A percentile compares a stretch with the other conserved stretches of the same genome.
Conservation (phyloP, 2,329 filamentous ascomycete genomes). For the Trichoderma sp. region DNA sequence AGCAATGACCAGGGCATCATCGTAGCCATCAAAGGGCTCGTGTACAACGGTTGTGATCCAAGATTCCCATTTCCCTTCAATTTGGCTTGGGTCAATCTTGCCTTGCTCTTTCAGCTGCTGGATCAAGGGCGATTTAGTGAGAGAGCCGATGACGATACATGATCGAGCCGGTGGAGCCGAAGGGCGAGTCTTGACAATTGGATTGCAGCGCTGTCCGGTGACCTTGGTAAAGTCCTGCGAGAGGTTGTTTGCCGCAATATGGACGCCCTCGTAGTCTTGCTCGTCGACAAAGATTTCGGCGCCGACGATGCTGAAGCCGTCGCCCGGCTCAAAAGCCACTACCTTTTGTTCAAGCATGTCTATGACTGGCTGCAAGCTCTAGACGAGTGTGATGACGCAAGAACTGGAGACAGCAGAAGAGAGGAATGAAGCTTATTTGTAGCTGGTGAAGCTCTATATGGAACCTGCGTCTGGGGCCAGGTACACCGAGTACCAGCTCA, state of each 20-base stretch:
- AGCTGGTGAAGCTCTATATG: background rate
- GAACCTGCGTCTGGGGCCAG: background rate
- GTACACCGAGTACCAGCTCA: background rate
- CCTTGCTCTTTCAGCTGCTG: constrained; percentile 21
- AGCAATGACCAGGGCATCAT: constrained; percentile 53
- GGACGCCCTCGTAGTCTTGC: constrained; percentile 33
- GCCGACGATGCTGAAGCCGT: constrained; percentile 30
- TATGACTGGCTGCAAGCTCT: background rate
- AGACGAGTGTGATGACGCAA: background rate
- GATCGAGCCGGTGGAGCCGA: constrained; percentile 7
- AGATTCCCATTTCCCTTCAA: constrained; percentile 53
- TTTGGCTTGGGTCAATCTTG: constrained; percentile 26
- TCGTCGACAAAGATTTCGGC: constrained; percentile 33
- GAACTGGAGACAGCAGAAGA: background rate
- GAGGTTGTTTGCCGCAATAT: constrained; percentile 35
- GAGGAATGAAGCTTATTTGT: background rate
- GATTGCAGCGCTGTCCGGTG: constrained; percentile 22
- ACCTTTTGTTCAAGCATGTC: constrained; percentile 30
- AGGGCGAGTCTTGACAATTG: constrained; percentile 10
- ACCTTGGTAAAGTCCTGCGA: constrained; percentile 31
- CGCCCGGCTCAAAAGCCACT: constrained; percentile 27
- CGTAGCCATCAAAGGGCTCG: constrained; percentile 42
- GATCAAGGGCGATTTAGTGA: constrained; percentile 26
- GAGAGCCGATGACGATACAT: constrained; percentile 28
- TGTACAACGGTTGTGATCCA: constrained; percentile 49